Percentiles rank a stretch among this genome's conserved stretches.
Evolutionary conservation across 768 basidiomycete species (phyloP).

Genomic region (Zangia roseola): DNA sequence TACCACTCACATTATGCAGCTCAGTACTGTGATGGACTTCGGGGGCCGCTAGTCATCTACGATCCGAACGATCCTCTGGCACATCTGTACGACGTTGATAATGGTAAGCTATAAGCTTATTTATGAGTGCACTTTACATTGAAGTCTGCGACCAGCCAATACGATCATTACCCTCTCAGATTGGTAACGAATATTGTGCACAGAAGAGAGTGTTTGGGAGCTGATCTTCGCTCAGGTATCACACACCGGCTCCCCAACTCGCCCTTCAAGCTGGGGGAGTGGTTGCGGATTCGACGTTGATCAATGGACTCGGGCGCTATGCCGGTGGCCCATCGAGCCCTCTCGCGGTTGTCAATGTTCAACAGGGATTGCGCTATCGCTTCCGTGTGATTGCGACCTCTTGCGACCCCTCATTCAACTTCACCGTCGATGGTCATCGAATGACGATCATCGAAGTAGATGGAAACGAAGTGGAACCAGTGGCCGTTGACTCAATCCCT

Average conservation of each 20-base stretch:
- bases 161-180: constrained; percentile 53
- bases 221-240: constrained; percentile 34
- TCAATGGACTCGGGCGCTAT: constrained; percentile 53
- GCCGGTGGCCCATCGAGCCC: constrained; percentile 37
- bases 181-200: constrained; percentile 30
- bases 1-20: constrained; percentile 41
- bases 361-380: constrained; percentile 44
- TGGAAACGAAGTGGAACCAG: constrained; percentile 40
- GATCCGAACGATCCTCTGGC: constrained; percentile 45
- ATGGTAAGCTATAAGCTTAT: constrained; percentile 31
- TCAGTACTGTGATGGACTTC: constrained; percentile 44
- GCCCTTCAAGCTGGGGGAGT: constrained; percentile 16
- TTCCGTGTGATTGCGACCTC: constrained; percentile 52
- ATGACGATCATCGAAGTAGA: constrained; percentile 58
- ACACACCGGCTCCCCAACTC: too few relatives aligned
- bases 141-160: constrained; percentile 17
- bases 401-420: constrained; percentile 42
- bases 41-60: constrained; percentile 45
- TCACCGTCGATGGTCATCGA: constrained; percentile 45
- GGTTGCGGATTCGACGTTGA: constrained; percentile 42
- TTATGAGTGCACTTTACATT: too few relatives aligned
- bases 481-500: constrained; percentile 39
- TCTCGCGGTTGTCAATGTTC: constrained; percentile 47
- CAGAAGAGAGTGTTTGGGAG: background rate
- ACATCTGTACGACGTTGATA: constrained; percentile 44